These are phyloP conservation scores for Jaltomata sinuosa DNA, from an alignment of 257 asterid species.

Conservation along the genomic window DNA sequence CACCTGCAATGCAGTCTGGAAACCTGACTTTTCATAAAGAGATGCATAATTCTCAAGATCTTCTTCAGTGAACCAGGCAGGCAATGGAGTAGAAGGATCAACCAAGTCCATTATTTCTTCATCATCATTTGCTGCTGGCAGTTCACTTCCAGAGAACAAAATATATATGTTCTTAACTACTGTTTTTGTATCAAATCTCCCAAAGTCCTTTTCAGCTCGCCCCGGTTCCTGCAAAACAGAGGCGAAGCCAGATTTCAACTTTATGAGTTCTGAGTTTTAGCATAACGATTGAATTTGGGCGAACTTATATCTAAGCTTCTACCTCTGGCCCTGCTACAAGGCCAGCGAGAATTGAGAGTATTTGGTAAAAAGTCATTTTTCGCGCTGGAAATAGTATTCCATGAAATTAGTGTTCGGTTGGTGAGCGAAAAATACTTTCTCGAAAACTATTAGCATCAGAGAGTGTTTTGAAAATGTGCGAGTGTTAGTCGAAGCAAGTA, in stretches of 20 bases:
- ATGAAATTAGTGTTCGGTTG: no score
- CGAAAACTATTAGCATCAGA: no score
- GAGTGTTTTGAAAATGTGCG: not conserved
- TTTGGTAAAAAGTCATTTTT: no score
- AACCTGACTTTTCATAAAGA: constrained; percentile 66
- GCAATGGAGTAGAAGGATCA: constrained; percentile 50
- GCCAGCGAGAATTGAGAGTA: no score
- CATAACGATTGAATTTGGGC: not conserved
- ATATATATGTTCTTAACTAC: constrained; percentile 63
- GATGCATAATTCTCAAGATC: constrained; percentile 56
- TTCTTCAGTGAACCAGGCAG: constrained; percentile 60
- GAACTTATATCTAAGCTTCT: no score
- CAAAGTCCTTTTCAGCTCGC: constrained; percentile 78
- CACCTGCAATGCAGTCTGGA: constrained; percentile 51
- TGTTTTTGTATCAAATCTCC: constrained; percentile 58
- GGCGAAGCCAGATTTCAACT: not conserved
- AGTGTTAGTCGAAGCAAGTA: not conserved
- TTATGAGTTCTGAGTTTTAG: not conserved
- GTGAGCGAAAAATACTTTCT: no score
- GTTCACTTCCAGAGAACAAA: constrained; percentile 53
- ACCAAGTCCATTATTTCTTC: constrained; percentile 86
- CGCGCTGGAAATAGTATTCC: no score
- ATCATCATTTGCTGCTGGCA: constrained; percentile 49
- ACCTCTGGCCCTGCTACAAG: no score
- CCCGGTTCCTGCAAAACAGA: constrained; percentile 47